Base-by-base conservation (phyloP, 192 early-diverging fungal species). In the Entomortierella beljakovae region DNA sequence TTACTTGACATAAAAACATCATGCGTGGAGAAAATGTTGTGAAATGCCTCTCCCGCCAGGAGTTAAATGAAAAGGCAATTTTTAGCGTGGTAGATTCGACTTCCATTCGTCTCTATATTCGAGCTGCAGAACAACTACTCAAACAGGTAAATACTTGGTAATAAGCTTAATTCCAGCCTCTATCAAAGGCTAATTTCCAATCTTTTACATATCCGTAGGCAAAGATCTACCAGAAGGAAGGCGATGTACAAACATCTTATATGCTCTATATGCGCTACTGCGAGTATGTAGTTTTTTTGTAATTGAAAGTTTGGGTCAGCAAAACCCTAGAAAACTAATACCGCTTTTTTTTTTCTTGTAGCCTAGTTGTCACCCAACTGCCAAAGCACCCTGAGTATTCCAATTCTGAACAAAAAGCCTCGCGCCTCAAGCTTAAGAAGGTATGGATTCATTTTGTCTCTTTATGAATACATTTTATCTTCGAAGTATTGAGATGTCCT, bases 191-290 rank as follows among this genome's bases (percentile, higher is more conserved):
- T n/a, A n/a, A n/a, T n/a, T n/a, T n/a, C n/a, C n/a, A n/a, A 8
- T n/a, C 22, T 23, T 42, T 22, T 26, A 25, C 18, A 23, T 9
- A 48, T 34, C 8, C 40, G 3, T 49, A 79, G 75, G 75, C 87
- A 28, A 58, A 77, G 60, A 70, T 88, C 11, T 91, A 92, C 72
- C 68, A 84, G n/a, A 46, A 68, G 43, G 92, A 94, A 71, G 80
- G 88, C 68, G 89, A 94, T 63, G 65, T 89, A 10, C 85, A 89
- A 55, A 84, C 84, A 25, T 90, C 91, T 2, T 94, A 94, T 58
- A 83, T 91, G n/a, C 79, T 88, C 34, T 92, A 91, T 64, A 80
- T 94, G 83, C 84, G 87, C 6, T 92, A 88, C 69, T 84, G 83
- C 55, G 88, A 76, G 86, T 88, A 79, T 40, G 86, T 26, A 2